Percentiles rank a stretch among this genome's conserved stretches.
phyloP scores from a whole-genome alignment of 2,329 filamentous ascomycete species.

The Rhynchosporium agropyri region DNA sequence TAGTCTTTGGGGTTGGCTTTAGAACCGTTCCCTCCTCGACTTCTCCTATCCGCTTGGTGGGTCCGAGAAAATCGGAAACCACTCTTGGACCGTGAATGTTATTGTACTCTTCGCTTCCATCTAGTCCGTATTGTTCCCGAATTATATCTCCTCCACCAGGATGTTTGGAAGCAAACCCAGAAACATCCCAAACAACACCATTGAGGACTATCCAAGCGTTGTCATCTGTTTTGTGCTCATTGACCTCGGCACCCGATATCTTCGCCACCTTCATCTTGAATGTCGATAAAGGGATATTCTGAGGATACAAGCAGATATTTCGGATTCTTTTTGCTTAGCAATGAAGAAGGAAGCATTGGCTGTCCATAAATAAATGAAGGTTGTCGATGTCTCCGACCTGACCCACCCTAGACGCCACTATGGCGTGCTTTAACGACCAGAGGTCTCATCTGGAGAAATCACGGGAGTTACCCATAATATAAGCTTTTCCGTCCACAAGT shows the following conservation, averaged over 20 bases:
- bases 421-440: too few species aligned
- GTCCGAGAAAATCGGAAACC: slow-evolving; percentile 10
- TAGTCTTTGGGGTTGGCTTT: neutral
- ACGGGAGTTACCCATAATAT: too few species aligned
- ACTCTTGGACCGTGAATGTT: slow-evolving; percentile 15
- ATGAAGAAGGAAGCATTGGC: neutral
- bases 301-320: neutral
- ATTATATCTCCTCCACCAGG: slow-evolving; percentile 58
- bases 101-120: slow-evolving; percentile 55
- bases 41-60: slow-evolving; percentile 12
- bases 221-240: slow-evolving; percentile 27
- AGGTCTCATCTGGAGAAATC: too few species aligned
- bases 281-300: neutral
- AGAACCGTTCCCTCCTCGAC: neutral
- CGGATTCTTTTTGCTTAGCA: neutral
- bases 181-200: slow-evolving; percentile 66
- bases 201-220: slow-evolving; percentile 71
- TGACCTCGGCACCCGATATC: slow-evolving; percentile 15
- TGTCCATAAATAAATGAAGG: neutral
- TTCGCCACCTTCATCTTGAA: slow-evolving; percentile 3
- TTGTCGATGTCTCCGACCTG: too few species aligned
- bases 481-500: too few species aligned
- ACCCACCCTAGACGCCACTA: too few species aligned
- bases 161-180: slow-evolving; percentile 62
- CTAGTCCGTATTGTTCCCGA: slow-evolving; percentile 51